Evolutionary conservation across 1,284 basidiomycete genomes (phyloP), one percentile per base, ranked within the genome.

Genomic region (Coniferiporia weirii): DNA sequence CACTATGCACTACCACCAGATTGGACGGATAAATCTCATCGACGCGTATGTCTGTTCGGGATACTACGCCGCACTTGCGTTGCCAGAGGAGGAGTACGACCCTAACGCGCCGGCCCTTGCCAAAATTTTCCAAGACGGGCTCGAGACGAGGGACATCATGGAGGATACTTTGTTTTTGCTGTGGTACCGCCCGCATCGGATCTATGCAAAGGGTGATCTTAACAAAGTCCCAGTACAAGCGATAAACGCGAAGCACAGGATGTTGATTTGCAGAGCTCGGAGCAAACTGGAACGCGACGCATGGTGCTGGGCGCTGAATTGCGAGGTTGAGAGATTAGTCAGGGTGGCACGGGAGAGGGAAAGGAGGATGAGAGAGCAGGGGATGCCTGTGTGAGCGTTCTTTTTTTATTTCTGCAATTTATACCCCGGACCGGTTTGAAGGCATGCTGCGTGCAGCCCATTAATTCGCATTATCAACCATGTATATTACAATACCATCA

Each of bases 221-320:
- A 62, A 63, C 32, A 64, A 60, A 49, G 60, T 56, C 17, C 61
- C 36, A 69, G 62, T 82, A 4, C 89, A 88, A 5, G 66, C 76
- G 20, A 70, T 93, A 49, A 80, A 80, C 10, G 76, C 79, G 50
- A 86, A 86, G 68, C 76, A 83, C 61, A 87, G 86, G 67, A 66
- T 84, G 60, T 68, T 82, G 19, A 79, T 92, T 4, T 87, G 90
- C 66, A 81, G 85, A 59, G 86, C 89, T 51, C 76, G 92, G 68
- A 91, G 84, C 69, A 84, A 82, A 68, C 73, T 93, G 48, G 93
- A 95, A 70, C 76, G 92, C 32, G 92, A 95, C 69, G 79, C 87
- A 22, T 95, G 92, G 93, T 91, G 91, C 67, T 93, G 89, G 83
- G 89, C 89, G 15, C 72, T 95, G 65, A 89, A 87, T 64, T 80